Evolutionary conservation across 208 protist genomes (phyloP), one percentile per base, ranked within the genome.

Genomic region (Phytomonas francai): DNA sequence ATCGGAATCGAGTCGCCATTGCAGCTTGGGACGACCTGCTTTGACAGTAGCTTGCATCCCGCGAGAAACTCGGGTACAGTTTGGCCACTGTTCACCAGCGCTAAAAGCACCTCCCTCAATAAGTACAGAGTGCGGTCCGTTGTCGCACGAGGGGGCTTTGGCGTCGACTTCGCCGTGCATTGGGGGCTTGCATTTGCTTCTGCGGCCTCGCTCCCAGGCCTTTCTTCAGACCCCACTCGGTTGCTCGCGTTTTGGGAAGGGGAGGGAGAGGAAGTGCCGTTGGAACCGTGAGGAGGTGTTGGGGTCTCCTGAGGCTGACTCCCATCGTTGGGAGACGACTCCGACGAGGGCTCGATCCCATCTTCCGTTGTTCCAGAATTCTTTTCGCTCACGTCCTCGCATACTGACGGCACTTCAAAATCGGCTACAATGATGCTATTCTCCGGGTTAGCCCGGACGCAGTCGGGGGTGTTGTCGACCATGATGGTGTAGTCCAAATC

Each of bases 391-490:
- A 33, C 70, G 49, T 62, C 19, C 19, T 34, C 33, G 56, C 14
- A 16, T 3, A 16, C 75, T 4, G 74, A 76, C 28, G 74, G 67
- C 71, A 91, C 86, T 58, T 89, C 81, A 66, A 95, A 95, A 63
- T 95, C 89, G 59, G 91, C 79, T 0, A 95, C 89, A 65, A 92
- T 87, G 67, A 95, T 95, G 60, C 85, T 73, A 67, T 95, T 95
- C 49, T 87, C 74, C 30, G 86, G 86, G 66, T 95, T 95, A 0
- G 69, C 76, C 7, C 87, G 82, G 16, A 92, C 79, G 72, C 89
- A 95, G 70, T 91, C 89, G 32, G 89, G 87, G 2, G 89, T 92
- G 78, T 95, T 95, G 56, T 95, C 89, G 22, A 95, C 77, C 74
- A 95, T 91, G 58, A 95, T 84, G 63, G 88, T 91, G 64, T 87